Conservation (phyloP, 208 protist species). For the Willaertia magna region DNA sequence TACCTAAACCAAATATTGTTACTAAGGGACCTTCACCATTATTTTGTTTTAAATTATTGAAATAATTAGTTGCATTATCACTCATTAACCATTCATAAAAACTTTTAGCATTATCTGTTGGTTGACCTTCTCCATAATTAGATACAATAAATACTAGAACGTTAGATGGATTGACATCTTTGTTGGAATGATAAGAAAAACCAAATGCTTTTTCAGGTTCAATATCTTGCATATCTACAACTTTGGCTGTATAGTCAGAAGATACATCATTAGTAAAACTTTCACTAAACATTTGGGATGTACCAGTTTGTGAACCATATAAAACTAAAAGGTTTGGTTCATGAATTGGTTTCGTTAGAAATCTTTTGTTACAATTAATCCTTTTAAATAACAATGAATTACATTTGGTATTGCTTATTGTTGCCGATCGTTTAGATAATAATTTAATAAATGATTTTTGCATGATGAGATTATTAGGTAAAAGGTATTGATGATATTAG, state of each 20-base stretch:
- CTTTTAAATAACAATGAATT: too few relatives aligned
- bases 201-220: neutral
- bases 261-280: conserved; percentile 14
- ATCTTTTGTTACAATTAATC: too few relatives aligned
- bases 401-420: too few relatives aligned
- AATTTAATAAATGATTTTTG: too few relatives aligned
- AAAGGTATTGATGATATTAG: too few relatives aligned
- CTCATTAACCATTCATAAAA: conserved; percentile 17
- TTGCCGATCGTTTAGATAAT: too few relatives aligned
- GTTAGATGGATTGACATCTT: neutral
- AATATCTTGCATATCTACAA: conserved; percentile 16
- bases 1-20: conserved; percentile 21
- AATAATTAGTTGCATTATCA: neutral
- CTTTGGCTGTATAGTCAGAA: neutral
- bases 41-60: neutral
- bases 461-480: too few relatives aligned
- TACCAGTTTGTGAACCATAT: conserved; percentile 62
- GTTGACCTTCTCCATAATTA: conserved; percentile 16
- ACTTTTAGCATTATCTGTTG: conserved; percentile 12
- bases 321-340: conserved; percentile 31
- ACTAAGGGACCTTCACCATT: too few relatives aligned
- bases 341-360: too few relatives aligned
- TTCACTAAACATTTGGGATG: conserved; percentile 50
- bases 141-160: conserved; percentile 13
- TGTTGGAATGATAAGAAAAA: neutral